Percentiles rank a stretch among this genome's conserved stretches.
phyloP scores from a whole-genome alignment of 2,329 filamentous ascomycete species.

The Aspergillus tubingensis region DNA sequence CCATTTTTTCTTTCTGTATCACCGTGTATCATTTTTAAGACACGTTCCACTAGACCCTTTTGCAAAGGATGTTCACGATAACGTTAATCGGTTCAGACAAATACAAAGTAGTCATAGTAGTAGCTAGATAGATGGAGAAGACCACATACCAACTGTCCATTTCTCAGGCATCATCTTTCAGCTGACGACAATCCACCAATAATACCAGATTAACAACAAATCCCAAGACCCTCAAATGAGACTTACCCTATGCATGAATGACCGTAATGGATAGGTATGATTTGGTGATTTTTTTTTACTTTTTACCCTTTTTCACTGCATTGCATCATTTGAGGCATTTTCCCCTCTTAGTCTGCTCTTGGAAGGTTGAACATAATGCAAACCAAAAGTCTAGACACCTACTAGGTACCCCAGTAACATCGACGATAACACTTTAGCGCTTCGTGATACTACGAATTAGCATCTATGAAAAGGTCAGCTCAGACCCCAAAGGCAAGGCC shows the following conservation, averaged over 20 bases:
- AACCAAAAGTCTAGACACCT: not conserved
- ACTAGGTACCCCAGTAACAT: not conserved
- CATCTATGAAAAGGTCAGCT: not conserved
- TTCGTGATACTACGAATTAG: not conserved
- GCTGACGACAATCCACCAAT: not conserved
- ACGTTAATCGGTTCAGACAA: not conserved
- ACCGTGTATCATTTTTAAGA: conserved; percentile 1
- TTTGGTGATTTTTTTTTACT: not conserved
- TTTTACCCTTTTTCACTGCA: not conserved
- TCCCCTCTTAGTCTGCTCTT: not conserved
- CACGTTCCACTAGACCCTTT: not conserved
- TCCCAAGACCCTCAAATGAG: not conserved
- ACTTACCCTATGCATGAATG: not conserved
- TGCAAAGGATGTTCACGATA: not conserved
- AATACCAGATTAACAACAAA: not conserved
- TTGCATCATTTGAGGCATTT: conserved; percentile 12
- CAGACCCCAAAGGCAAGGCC: not conserved
- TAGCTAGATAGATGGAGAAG: not conserved
- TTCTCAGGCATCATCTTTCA: not conserved
- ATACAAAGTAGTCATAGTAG: not conserved
- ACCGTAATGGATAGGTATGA: conserved; percentile 5
- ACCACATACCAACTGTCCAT: not conserved
- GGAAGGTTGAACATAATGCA: conserved; percentile 10
- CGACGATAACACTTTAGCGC: not conserved
- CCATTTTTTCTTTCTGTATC: conserved; percentile 3